These are phyloP conservation scores for Colletotrichum liriopes DNA, from an alignment of 2,329 filamentous ascomycete species.

Conservation along the genomic window DNA sequence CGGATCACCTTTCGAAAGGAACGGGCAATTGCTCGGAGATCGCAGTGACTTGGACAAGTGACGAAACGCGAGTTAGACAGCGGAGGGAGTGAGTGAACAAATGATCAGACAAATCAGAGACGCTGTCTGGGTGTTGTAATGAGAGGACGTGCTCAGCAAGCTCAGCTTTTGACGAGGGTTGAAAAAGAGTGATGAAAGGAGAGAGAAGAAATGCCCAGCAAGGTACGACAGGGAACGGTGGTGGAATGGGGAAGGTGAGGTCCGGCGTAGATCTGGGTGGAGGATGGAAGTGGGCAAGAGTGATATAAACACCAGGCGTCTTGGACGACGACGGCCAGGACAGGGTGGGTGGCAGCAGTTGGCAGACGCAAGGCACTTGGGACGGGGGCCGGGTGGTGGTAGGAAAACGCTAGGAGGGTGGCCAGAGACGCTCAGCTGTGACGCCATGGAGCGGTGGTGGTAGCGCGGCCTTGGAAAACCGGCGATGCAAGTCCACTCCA, in stretches of 20 bases:
- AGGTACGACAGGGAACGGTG: conserved; percentile 45
- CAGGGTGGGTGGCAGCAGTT: conserved; percentile 31
- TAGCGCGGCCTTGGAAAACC: conserved; percentile 25
- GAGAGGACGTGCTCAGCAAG: conserved; percentile 56
- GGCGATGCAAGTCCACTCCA: conserved; percentile 25
- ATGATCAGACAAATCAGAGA: conserved; percentile 50
- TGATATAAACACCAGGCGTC: conserved; percentile 39
- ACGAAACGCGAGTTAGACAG: conserved; percentile 39
- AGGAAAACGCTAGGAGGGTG: conserved; percentile 30
- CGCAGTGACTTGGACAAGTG: conserved; percentile 44
- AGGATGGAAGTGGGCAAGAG: conserved; percentile 22
- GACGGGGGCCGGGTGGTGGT: conserved; percentile 16
- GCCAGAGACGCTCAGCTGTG: conserved; percentile 40
- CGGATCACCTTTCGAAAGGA: conserved; percentile 53
- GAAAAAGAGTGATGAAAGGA: conserved; percentile 41
- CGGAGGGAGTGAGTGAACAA: conserved; percentile 44
- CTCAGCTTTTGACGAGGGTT: conserved; percentile 32
- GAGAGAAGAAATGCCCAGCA: conserved; percentile 43
- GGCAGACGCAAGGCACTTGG: conserved; percentile 11
- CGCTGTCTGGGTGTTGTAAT: conserved; percentile 48
- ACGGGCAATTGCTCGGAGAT: conserved; percentile 44
- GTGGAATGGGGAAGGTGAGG: conserved; percentile 38
- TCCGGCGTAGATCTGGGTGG: conserved; percentile 13
- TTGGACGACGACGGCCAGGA: conserved; percentile 3
- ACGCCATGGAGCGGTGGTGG: conserved; percentile 31